phyloP scores from a whole-genome alignment of 176 grass and related monocot species.

The Sorghum bicolor region DNA sequence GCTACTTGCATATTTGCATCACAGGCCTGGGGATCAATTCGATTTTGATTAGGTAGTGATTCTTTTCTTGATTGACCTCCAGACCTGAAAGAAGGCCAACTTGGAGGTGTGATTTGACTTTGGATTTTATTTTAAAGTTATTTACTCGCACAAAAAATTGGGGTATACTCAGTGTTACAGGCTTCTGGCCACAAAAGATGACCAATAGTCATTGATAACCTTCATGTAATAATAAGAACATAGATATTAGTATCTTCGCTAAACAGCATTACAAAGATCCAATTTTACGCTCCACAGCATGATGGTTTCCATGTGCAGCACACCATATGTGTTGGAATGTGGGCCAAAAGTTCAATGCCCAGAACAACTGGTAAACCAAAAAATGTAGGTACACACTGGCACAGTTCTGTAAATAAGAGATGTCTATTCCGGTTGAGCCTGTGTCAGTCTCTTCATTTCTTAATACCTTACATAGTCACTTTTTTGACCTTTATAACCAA shows the following conservation, averaged over 20 bases:
- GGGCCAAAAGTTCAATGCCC: not conserved
- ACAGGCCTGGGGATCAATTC: not conserved
- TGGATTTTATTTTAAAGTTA: not conserved
- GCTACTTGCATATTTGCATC: not conserved
- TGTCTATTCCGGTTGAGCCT: not conserved
- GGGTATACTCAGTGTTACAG: not conserved
- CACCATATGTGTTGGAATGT: not conserved
- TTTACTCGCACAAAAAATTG: not conserved
- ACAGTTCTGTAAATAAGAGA: not conserved
- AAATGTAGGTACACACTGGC: not conserved
- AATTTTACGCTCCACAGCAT: not conserved
- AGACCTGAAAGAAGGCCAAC: not conserved
- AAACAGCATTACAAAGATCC: not conserved
- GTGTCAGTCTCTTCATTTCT: not conserved
- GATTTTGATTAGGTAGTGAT: not conserved
- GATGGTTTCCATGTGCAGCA: not conserved
- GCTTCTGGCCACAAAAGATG: not conserved
- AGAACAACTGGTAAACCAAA: not conserved
- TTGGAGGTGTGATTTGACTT: not conserved
- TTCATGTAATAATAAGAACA: not conserved
- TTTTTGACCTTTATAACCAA: not conserved
- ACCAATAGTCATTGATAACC: not conserved
- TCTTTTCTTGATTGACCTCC: not conserved
- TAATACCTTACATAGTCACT: not conserved
- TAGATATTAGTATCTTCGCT: not conserved